phyloP scores from a whole-genome alignment of 176 grass and related monocot species.

The Oryza glumipatula region DNA sequence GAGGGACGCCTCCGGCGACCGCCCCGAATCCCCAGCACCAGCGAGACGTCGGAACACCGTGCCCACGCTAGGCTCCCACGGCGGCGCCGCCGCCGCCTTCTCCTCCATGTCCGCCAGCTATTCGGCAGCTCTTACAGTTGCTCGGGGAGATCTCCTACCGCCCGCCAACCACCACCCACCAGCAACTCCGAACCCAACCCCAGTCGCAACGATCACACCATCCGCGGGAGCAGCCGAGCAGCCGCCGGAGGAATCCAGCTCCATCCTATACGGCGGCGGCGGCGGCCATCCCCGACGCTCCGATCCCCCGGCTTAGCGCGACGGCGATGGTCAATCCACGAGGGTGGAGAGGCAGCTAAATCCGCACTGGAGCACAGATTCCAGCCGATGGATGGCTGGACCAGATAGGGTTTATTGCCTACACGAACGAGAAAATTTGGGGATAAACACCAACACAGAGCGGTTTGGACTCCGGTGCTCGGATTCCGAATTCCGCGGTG shows the following conservation, averaged over 20 bases:
- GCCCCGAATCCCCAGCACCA: not conserved
- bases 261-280: constrained; percentile 52
- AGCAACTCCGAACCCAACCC: constrained; percentile 15
- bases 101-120: constrained; percentile 43
- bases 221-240: constrained; percentile 37
- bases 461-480: constrained; percentile 31
- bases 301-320: constrained; percentile 18
- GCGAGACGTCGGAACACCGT: constrained; percentile 50
- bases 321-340: not conserved
- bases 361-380: constrained; percentile 15
- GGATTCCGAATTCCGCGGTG: not conserved
- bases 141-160: constrained; percentile 29
- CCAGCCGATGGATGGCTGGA: not conserved
- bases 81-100: constrained; percentile 25
- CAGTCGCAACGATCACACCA: constrained; percentile 46
- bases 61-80: constrained; percentile 53
- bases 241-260: constrained; percentile 60
- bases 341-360: not conserved
- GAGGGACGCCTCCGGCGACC: not conserved
- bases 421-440: not conserved
- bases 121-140: not conserved
- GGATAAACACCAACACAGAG: not conserved
- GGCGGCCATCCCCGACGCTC: constrained; percentile 39
- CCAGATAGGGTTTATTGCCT: constrained; percentile 29
- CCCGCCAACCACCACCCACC: constrained; percentile 19